These are phyloP conservation scores for Limonomyces culmigenus DNA, from an alignment of 1,284 basidiomycete species.

Conservation along the genomic window DNA sequence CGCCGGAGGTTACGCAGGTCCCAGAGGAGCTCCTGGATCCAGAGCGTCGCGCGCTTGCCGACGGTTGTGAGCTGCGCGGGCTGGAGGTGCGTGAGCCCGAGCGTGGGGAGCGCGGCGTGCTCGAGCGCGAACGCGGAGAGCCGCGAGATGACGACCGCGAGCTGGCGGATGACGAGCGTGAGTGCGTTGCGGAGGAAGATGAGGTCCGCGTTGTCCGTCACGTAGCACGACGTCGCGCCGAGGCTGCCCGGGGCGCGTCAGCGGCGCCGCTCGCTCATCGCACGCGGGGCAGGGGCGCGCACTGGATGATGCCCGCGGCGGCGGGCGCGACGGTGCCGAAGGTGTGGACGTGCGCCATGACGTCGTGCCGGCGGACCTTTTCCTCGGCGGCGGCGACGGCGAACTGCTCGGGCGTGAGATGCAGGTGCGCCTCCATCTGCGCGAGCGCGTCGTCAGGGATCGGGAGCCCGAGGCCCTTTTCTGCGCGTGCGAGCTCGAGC, in stretches of 20 bases:
- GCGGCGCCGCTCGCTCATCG: neutral
- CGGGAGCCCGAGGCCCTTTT: slow-evolving; percentile 87
- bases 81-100: slow-evolving; percentile 99
- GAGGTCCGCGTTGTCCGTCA: slow-evolving; percentile 96
- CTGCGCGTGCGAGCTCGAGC: slow-evolving; percentile 92
- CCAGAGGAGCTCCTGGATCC: slow-evolving; percentile 97
- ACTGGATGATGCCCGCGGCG: slow-evolving; percentile 97
- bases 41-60: slow-evolving; percentile 96
- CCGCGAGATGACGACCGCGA: slow-evolving; percentile 81
- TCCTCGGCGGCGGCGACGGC: slow-evolving; percentile 86
- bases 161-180: slow-evolving; percentile 72
- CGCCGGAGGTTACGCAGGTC: slow-evolving; percentile 89
- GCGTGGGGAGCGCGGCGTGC: slow-evolving; percentile 68
- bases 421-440: slow-evolving; percentile 88
- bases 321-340: slow-evolving; percentile 90
- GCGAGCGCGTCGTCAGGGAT: slow-evolving; percentile 85
- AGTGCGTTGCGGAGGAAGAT: slow-evolving; percentile 90
- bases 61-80: slow-evolving; percentile 97
- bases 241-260: slow-evolving; percentile 29
- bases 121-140: slow-evolving; percentile 63
- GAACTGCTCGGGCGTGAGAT: slow-evolving; percentile 82
- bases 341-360: slow-evolving; percentile 98
- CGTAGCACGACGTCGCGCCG: slow-evolving; percentile 96
- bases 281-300: slow-evolving; percentile 13
- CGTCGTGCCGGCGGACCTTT: slow-evolving; percentile 96